Evolutionary conservation across 352 stramenopile species (phyloP).

Genomic region (Detonula confervacea): DNA sequence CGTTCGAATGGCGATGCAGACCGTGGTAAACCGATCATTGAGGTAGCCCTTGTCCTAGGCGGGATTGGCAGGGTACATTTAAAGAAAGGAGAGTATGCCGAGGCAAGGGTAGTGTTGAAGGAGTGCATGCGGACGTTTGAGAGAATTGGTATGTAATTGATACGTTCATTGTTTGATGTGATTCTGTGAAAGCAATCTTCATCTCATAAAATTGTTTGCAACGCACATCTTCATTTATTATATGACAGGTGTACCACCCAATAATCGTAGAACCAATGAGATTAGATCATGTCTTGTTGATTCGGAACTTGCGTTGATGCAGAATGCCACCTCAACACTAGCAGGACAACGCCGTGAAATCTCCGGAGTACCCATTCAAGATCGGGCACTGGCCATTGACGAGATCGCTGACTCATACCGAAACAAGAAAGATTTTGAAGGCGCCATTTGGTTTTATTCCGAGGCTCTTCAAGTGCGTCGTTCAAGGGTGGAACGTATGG

Average conservation of each 20-base stretch:
- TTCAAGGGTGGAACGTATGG: constrained; percentile 17
- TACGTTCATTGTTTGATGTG: no score
- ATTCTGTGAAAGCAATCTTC: neutral
- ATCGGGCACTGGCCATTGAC: constrained; percentile 56
- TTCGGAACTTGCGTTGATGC: constrained; percentile 54
- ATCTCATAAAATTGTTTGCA: neutral
- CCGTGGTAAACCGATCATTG: constrained; percentile 35
- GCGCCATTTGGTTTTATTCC: constrained; percentile 61
- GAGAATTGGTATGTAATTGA: constrained; percentile 33
- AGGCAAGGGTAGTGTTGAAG: constrained; percentile 52
- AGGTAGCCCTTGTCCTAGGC: constrained; percentile 59
- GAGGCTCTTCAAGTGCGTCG: constrained; percentile 49
- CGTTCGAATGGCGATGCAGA: constrained; percentile 24
- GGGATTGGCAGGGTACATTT: constrained; percentile 52
- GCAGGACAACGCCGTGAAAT: constrained; percentile 42
- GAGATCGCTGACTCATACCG: constrained; percentile 51
- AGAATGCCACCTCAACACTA: constrained; percentile 51
- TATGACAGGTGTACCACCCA: constrained; percentile 39
- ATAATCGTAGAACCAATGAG: constrained; percentile 56
- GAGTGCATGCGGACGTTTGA: constrained; percentile 60
- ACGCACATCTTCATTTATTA: neutral
- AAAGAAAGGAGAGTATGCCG: constrained; percentile 53
- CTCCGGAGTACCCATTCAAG: constrained; percentile 22
- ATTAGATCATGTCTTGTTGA: constrained; percentile 54
- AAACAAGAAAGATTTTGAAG: constrained; percentile 41